Percentiles rank a stretch among this genome's conserved stretches.
These are phyloP conservation scores for Tolypocladium endophyticum DNA, from an alignment of 2,329 filamentous ascomycete species.

Conservation along the genomic window DNA sequence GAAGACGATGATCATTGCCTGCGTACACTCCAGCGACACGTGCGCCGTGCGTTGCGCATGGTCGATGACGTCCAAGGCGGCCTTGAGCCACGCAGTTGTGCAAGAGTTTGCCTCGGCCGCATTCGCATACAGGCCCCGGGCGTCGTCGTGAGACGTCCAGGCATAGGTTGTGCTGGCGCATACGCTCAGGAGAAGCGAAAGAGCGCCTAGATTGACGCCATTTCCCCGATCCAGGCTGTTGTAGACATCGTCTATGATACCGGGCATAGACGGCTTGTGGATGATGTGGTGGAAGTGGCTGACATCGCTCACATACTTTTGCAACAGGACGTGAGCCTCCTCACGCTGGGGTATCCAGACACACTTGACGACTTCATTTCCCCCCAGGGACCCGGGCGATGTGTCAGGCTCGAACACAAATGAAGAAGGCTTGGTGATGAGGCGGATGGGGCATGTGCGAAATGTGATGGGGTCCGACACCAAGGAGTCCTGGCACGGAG, in stretches of 20 bases:
- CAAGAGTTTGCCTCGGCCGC: slow-evolving; percentile 16
- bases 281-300: slow-evolving; percentile 21
- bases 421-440: slow-evolving; percentile 19
- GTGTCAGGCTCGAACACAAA: slow-evolving; percentile 19
- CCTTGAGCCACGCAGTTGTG: slow-evolving; percentile 20
- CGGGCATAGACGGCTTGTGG: slow-evolving; percentile 16
- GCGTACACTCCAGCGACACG: slow-evolving; percentile 21
- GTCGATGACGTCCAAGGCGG: slow-evolving; percentile 24
- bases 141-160: slow-evolving; percentile 18
- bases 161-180: slow-evolving; percentile 19
- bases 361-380: slow-evolving; percentile 18
- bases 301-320: slow-evolving; percentile 18
- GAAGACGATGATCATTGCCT: slow-evolving; percentile 25
- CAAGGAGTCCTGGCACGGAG: slow-evolving; percentile 13
- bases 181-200: slow-evolving; percentile 17
- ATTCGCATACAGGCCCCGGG: slow-evolving; percentile 14
- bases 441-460: slow-evolving; percentile 20
- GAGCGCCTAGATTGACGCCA: slow-evolving; percentile 11
- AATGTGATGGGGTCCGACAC: slow-evolving; percentile 20
- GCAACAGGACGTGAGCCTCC: slow-evolving; percentile 17
- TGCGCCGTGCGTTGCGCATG: slow-evolving; percentile 17
- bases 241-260: slow-evolving; percentile 19
- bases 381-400: slow-evolving; percentile 9
- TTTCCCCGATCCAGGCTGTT: slow-evolving; percentile 14
- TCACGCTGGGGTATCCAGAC: slow-evolving; percentile 22